Evolutionary conservation across 2,329 filamentous ascomycete species (phyloP).

Genomic region (Aaosphaeria pasadenensis): DNA sequence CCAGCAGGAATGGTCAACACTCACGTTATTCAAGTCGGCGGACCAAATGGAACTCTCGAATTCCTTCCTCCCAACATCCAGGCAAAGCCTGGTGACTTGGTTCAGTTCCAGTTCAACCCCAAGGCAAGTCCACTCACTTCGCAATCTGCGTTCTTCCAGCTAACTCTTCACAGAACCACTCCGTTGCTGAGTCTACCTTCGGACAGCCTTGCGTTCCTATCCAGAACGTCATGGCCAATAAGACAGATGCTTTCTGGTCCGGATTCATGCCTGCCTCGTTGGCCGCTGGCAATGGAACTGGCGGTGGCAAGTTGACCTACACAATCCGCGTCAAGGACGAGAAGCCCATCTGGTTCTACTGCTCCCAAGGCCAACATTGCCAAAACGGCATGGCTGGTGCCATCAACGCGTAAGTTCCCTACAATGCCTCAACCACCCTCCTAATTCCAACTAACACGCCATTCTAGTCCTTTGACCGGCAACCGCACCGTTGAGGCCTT

Average conservation of each 20-base stretch:
- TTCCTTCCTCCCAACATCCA: conserved; percentile 66
- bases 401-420: conserved; percentile 64
- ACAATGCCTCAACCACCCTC: conserved; percentile 3
- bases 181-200: conserved; percentile 74
- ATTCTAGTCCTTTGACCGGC: conserved; percentile 24
- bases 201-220: conserved; percentile 67
- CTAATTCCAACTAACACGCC: conserved; percentile 12
- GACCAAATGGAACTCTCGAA: conserved; percentile 51
- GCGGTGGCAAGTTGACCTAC: conserved; percentile 58
- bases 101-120: conserved; percentile 54
- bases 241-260: conserved; percentile 57
- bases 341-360: conserved; percentile 77
- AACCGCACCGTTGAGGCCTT: conserved; percentile 35
- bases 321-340: conserved; percentile 67
- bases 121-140: conserved; percentile 33
- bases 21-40: conserved; percentile 65
- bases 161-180: conserved; percentile 59
- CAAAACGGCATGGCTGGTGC: conserved; percentile 73
- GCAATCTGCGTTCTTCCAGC: neutral
- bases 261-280: conserved; percentile 58
- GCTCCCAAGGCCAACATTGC: conserved; percentile 71
- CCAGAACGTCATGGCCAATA: conserved; percentile 39
- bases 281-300: conserved; percentile 12
- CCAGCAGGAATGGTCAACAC: conserved; percentile 18
- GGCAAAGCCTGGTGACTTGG: conserved; percentile 57